Evolutionary conservation across 164 flowering plant species (phyloP).

Genomic region (Warburgia ugandensis): DNA sequence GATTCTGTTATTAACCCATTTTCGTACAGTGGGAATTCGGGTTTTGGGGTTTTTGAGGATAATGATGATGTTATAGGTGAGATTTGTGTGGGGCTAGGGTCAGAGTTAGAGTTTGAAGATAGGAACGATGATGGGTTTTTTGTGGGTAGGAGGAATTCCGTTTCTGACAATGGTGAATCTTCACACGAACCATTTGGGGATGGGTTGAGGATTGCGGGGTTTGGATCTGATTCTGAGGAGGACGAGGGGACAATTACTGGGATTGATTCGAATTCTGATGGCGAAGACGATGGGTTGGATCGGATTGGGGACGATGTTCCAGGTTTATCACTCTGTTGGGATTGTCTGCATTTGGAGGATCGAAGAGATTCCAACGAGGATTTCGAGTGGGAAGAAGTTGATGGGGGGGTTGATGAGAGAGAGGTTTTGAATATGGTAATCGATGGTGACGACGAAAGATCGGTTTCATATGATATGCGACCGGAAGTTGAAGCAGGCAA

Average conservation of each 20-base stretch:
- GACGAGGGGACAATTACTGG: slow-evolving; percentile 15
- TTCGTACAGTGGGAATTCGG: slow-evolving; percentile 18
- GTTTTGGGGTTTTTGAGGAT: slow-evolving; percentile 23
- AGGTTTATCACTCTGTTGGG: slow-evolving; percentile 49
- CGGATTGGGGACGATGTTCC: slow-evolving; percentile 15
- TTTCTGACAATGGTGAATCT: slow-evolving; percentile 15
- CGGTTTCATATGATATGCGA: slow-evolving; percentile 15
- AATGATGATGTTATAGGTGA: neutral
- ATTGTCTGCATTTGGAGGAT: slow-evolving; percentile 58
- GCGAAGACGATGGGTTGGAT: slow-evolving; percentile 24
- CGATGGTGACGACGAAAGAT: slow-evolving; percentile 32
- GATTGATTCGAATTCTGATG: slow-evolving; percentile 23
- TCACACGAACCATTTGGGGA: too few species aligned
- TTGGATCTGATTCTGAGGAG: slow-evolving; percentile 41
- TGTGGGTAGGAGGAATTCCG: slow-evolving; percentile 20
- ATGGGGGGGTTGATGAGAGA: slow-evolving; percentile 45
- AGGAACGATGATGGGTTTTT: slow-evolving; percentile 34
- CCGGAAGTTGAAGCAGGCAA: slow-evolving; percentile 7
- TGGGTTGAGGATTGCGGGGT: slow-evolving; percentile 23
- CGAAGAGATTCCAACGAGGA: slow-evolving; percentile 35
- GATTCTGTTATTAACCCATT: slow-evolving; percentile 4
- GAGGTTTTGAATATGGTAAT: slow-evolving; percentile 37
- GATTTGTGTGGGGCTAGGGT: slow-evolving; percentile 4
- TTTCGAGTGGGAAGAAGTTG: slow-evolving; percentile 86
- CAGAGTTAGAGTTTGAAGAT: slow-evolving; percentile 29